phyloP scores from a whole-genome alignment of 768 basidiomycete species.

The Pisolithus orientalis region DNA sequence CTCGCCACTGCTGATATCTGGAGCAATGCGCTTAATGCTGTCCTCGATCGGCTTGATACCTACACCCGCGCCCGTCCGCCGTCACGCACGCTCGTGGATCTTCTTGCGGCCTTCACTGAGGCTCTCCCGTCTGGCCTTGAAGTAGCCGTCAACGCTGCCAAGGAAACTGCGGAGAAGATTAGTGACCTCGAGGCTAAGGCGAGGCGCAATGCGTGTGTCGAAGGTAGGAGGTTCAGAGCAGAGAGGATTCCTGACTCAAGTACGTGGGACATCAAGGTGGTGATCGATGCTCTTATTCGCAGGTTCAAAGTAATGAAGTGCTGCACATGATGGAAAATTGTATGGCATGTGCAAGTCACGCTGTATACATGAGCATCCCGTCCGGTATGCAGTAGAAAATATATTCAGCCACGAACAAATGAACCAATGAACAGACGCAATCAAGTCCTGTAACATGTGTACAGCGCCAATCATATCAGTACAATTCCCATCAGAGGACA shows the following conservation, averaged over 20 bases:
- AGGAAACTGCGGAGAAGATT: slow-evolving; percentile 66
- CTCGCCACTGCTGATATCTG: slow-evolving; percentile 45
- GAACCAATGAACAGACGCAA: background rate
- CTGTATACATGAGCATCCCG: background rate
- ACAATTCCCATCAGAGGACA: too few relatives aligned
- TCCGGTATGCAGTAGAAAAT: too few relatives aligned
- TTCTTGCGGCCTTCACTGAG: slow-evolving; percentile 69
- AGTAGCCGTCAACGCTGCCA: slow-evolving; percentile 54
- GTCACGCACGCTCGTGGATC: slow-evolving; percentile 90
- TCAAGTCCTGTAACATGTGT: too few relatives aligned
- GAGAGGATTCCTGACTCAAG: slow-evolving; percentile 78
- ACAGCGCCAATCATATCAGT: too few relatives aligned
- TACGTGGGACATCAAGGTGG: slow-evolving; percentile 82
- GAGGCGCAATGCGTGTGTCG: slow-evolving; percentile 85
- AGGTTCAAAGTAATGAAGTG: background rate
- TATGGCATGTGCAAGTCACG: too few relatives aligned
- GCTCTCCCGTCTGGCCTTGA: slow-evolving; percentile 31
- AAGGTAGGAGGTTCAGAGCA: slow-evolving; percentile 53
- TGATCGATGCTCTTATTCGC: slow-evolving; percentile 51
- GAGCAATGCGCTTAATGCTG: slow-evolving; percentile 50
- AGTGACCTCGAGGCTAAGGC: slow-evolving; percentile 76
- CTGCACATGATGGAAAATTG: too few relatives aligned
- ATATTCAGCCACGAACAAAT: too few relatives aligned
- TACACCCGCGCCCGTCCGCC: slow-evolving; percentile 89
- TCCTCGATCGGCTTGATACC: slow-evolving; percentile 59